These are phyloP conservation scores for Xylaria acuta DNA, from an alignment of 495 filamentous ascomycete genomes.

Conservation along the genomic window DNA sequence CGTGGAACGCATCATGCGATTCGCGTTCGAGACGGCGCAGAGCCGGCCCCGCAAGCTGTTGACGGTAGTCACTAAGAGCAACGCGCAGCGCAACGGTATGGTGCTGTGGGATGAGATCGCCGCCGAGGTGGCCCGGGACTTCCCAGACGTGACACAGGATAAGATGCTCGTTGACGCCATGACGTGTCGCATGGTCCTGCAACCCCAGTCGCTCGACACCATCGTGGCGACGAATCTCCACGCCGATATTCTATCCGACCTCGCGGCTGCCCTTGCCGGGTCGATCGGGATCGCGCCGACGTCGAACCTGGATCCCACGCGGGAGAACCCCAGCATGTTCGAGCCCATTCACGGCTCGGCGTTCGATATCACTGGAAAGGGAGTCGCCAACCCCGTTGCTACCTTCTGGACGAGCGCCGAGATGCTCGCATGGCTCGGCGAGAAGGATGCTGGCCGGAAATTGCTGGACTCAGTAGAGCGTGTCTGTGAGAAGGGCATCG, in stretches of 20 bases:
- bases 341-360: constrained; percentile 73
- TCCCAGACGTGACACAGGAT: constrained; percentile 59
- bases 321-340: constrained; percentile 67
- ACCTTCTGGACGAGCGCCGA: constrained; percentile 74
- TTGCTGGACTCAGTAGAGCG: constrained; percentile 67
- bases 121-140: constrained; percentile 52
- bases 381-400: constrained; percentile 70
- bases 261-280: constrained; percentile 63
- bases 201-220: constrained; percentile 59
- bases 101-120: constrained; percentile 66
- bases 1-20: constrained; percentile 61
- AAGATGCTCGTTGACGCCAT: constrained; percentile 68
- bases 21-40: constrained; percentile 59
- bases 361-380: constrained; percentile 72
- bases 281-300: constrained; percentile 66
- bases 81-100: constrained; percentile 64
- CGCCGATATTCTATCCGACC: constrained; percentile 62
- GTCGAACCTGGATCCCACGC: constrained; percentile 68
- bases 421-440: constrained; percentile 71
- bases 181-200: constrained; percentile 62
- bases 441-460: constrained; percentile 59
- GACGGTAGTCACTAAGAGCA: constrained; percentile 64
- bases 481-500: constrained; percentile 63
- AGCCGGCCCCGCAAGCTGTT: constrained; percentile 55
- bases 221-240: constrained; percentile 64